Evolutionary conservation across 2,329 filamentous ascomycete species (phyloP).

Genomic region (Aspergillus arachidicola): DNA sequence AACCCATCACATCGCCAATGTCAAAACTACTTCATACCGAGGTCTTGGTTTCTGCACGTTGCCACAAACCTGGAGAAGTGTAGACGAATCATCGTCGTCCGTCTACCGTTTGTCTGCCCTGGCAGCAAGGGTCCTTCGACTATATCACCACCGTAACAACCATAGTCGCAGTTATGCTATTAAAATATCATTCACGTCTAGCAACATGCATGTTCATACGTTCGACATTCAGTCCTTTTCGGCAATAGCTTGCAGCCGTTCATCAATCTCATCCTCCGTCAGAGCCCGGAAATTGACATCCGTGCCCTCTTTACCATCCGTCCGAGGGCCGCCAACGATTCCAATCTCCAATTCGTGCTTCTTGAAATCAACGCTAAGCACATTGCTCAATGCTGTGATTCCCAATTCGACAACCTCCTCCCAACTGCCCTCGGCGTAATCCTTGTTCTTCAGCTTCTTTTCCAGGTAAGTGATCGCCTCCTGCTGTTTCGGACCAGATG

Average conservation of each 20-base stretch:
- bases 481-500: conserved; percentile 96
- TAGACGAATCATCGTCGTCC: background rate
- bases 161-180: conserved; percentile 16
- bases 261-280: conserved; percentile 97
- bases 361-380: conserved; percentile 99
- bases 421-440: conserved; percentile 87
- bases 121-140: background rate
- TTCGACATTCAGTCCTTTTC: conserved; percentile 81
- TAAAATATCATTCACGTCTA: conserved; percentile 27
- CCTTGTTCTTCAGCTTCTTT: conserved; percentile 99
- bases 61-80: background rate
- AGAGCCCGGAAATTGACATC: conserved; percentile 80
- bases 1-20: background rate
- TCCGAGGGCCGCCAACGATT: conserved; percentile 84
- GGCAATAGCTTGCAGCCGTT: conserved; percentile 94
- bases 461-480: conserved; percentile 98
- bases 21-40: background rate
- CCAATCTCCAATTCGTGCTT: conserved; percentile 98
- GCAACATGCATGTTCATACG: conserved; percentile 20
- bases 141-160: background rate
- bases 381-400: conserved; percentile 91
- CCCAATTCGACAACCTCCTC: conserved; percentile 97
- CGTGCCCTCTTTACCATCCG: conserved; percentile 81
- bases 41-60: background rate
- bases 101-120: background rate